Evolutionary conservation across 2,329 filamentous ascomycete genomes (phyloP).

Genomic region (Alternaria rosae): DNA sequence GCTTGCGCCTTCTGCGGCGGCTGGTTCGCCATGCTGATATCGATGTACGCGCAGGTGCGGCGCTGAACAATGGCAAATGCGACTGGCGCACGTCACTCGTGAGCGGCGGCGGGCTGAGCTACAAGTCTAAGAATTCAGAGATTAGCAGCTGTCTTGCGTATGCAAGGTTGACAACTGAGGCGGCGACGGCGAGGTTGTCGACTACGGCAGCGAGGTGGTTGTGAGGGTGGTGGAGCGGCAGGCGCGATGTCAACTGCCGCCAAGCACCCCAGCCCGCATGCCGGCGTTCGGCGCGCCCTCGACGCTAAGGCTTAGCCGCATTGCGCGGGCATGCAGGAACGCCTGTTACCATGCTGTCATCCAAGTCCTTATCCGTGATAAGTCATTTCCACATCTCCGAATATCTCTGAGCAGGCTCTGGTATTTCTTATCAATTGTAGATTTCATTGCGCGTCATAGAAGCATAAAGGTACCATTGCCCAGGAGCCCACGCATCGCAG

Average conservation of each 20-base stretch:
- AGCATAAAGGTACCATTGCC: constrained; percentile 7
- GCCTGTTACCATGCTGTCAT: constrained; percentile 19
- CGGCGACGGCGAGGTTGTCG: background rate
- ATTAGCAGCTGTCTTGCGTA: background rate
- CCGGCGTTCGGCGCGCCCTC: constrained; percentile 4
- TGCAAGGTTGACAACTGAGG: background rate
- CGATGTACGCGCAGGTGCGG: constrained; percentile 11
- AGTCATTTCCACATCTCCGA: constrained; percentile 11
- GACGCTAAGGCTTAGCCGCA: constrained; percentile 20
- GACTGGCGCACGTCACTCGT: background rate
- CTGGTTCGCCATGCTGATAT: constrained; percentile 34
- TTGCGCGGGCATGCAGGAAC: constrained; percentile 22
- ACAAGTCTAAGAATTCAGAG: background rate
- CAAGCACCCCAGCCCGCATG: constrained; percentile 1
- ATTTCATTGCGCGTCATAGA: constrained; percentile 18
- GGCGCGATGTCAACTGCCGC: constrained; percentile 3
- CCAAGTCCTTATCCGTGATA: constrained; percentile 10
- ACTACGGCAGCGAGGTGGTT: background rate
- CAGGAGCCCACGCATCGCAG: background rate
- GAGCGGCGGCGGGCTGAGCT: background rate
- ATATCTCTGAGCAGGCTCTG: constrained; percentile 29
- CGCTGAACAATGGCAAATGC: constrained; percentile 10
- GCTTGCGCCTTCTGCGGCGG: constrained; percentile 32
- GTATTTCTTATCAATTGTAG: constrained; percentile 12
- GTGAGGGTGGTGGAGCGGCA: constrained; percentile 6